Evolutionary conservation across 2,329 filamentous ascomycete species (phyloP), one percentile per base, ranked within the genome.

Genomic region (Cercospora sp.): DNA sequence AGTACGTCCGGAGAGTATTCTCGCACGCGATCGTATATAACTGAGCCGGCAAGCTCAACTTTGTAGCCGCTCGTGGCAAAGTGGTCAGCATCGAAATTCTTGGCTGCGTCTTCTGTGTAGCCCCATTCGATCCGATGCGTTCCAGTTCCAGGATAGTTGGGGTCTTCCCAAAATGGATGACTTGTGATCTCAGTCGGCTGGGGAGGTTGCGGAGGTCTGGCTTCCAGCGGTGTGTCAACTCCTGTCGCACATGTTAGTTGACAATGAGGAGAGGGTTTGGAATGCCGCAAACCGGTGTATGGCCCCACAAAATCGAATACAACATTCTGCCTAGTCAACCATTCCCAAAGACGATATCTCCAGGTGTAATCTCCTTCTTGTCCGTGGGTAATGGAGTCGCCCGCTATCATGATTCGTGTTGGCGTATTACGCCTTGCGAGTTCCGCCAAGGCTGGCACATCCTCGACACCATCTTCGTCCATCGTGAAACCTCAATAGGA

Each of bases 291-390:
- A 62, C 79, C 80, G n/a, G 66, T 75, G 71, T 77, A 82, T 2
- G 79, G 80, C 8, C 81, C 81, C 16, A 72, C 71, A 28, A 71
- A 71, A 12, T 79, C 77, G 57, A 80, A 79, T 9, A 70, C 59
- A 7, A 77, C 69, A 51, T 68, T 30, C 43, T 77, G 59, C 7
- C 60, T 45, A 1, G 67, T 67, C 64, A 82, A 75, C 80, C 81
- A 83, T 58, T 82, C 66, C 76, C 78, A 81, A 10, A 83, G 71
- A 3, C 80, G 77, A 66, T 81, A 83, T 12, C 81, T 75, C 81
- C 81, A 83, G 13, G 81, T 82, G 63, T 74, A 81, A 68, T 83
- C 81, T 18, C 78, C 80, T 66, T 82, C 79, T 28, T 69, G 53
- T 21, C 70, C 73, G 26, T 73, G 72, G 8, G 73, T 73, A 24